Evolutionary conservation across 2,329 filamentous ascomycete species (phyloP).

Genomic region (Phialemoniopsis sp.): DNA sequence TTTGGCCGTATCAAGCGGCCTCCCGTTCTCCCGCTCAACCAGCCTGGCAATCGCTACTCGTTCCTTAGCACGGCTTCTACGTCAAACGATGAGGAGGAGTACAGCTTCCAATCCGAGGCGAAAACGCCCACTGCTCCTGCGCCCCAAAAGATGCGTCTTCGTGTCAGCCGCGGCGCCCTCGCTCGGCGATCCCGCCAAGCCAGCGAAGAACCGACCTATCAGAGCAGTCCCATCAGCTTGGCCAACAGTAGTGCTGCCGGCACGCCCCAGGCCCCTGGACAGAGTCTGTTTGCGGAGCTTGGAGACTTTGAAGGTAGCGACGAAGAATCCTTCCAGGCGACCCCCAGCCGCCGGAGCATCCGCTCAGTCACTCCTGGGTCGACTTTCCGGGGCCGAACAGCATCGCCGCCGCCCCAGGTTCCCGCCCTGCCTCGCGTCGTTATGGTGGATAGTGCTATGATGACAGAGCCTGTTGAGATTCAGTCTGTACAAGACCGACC

Average conservation of each 20-base stretch:
- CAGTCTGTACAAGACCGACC: constrained; percentile 23
- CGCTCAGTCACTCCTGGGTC: constrained; percentile 46
- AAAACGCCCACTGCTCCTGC: constrained; percentile 62
- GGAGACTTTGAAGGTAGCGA: constrained; percentile 75
- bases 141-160: constrained; percentile 66
- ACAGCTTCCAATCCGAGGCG: constrained; percentile 42
- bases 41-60: constrained; percentile 57
- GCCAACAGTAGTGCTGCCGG: constrained; percentile 41
- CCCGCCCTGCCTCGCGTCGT: constrained; percentile 46
- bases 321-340: constrained; percentile 60
- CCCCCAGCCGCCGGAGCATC: constrained; percentile 45
- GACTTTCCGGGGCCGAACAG: constrained; percentile 28
- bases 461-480: constrained; percentile 54
- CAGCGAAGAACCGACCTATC: constrained; percentile 54
- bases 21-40: constrained; percentile 35
- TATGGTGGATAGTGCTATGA: constrained; percentile 58
- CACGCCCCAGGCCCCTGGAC: constrained; percentile 49
- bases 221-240: constrained; percentile 55
- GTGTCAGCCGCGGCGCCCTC: constrained; percentile 59
- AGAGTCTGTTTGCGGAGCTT: constrained; percentile 89
- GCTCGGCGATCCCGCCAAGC: constrained; percentile 54
- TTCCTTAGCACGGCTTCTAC: constrained; percentile 87
- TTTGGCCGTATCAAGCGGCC: constrained; percentile 35
- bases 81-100: constrained; percentile 71
- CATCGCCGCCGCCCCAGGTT: constrained; percentile 41